Conservation (phyloP, 306 rosid species). For the Acmispon strigosus region DNA sequence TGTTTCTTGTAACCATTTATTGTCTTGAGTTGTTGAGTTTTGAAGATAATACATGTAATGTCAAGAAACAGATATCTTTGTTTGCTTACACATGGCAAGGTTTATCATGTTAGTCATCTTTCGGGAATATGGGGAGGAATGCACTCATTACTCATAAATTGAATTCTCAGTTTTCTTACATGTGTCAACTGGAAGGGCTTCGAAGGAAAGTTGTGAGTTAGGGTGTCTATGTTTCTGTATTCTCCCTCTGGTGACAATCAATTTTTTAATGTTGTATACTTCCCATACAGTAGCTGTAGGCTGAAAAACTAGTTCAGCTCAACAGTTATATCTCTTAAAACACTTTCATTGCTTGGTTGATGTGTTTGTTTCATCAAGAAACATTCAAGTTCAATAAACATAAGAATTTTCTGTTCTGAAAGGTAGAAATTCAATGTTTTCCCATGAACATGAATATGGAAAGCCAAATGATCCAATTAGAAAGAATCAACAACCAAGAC, state of each 20-base stretch:
- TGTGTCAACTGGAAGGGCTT: neutral
- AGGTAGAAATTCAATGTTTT: no score
- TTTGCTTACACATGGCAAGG: neutral
- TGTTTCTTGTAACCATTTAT: constrained; percentile 9
- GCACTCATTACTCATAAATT: neutral
- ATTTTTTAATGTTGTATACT: neutral
- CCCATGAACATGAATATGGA: no score
- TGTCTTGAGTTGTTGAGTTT: neutral
- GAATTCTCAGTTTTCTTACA: neutral
- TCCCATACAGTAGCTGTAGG: neutral
- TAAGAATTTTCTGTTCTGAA: no score
- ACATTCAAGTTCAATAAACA: no score
- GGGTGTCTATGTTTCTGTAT: neutral
- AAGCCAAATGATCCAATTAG: no score
- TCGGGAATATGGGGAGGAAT: neutral
- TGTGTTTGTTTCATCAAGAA: constrained; percentile 10
- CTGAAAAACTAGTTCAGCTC: neutral
- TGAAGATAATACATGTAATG: neutral
- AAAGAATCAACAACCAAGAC: no score
- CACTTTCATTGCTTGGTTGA: neutral
- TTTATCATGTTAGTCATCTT: neutral
- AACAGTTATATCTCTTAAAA: neutral
- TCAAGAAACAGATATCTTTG: neutral
- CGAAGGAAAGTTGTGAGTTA: constrained; percentile 1
- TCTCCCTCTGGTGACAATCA: neutral